These are phyloP conservation scores for Morella rubra DNA, from an alignment of 306 rosid genomes.

Conservation along the genomic window DNA sequence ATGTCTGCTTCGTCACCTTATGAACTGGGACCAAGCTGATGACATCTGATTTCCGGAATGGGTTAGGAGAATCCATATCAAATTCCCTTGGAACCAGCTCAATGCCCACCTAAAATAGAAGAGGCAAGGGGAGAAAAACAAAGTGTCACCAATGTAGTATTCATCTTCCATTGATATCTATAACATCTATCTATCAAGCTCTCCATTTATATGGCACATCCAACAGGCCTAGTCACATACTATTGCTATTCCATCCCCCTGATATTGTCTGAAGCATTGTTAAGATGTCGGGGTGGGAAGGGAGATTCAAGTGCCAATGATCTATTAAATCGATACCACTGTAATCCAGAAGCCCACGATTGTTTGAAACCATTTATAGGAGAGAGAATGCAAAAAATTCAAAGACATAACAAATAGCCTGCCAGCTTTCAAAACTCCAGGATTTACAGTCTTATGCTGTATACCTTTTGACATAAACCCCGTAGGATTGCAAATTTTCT, in stretches of 20 bases:
- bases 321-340: conserved; percentile 11
- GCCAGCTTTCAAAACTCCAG: conserved; percentile 17
- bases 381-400: background rate
- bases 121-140: background rate
- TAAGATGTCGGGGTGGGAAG: background rate
- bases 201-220: conserved; percentile 4
- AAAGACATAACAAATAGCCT: conserved; percentile 15
- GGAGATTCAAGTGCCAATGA: background rate
- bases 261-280: background rate
- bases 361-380: background rate
- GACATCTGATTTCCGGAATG: conserved; percentile 76
- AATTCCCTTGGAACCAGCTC: conserved; percentile 93
- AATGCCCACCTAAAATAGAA: conserved; percentile 73
- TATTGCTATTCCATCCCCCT: conserved; percentile 7
- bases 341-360: conserved; percentile 10
- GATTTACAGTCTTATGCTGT: conserved; percentile 12
- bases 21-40: conserved; percentile 92
- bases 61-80: conserved; percentile 84
- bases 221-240: conserved; percentile 5
- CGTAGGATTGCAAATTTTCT: conserved; percentile 92
- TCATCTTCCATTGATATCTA: conserved; percentile 21
- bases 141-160: conserved; percentile 20
- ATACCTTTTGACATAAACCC: conserved; percentile 95
- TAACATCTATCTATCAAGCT: conserved; percentile 9
- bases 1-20: conserved; percentile 59